Evolutionary conservation across 148 eudicot species (phyloP), one percentile per base, ranked within the genome.

Genomic region (Bassia scoparia): DNA sequence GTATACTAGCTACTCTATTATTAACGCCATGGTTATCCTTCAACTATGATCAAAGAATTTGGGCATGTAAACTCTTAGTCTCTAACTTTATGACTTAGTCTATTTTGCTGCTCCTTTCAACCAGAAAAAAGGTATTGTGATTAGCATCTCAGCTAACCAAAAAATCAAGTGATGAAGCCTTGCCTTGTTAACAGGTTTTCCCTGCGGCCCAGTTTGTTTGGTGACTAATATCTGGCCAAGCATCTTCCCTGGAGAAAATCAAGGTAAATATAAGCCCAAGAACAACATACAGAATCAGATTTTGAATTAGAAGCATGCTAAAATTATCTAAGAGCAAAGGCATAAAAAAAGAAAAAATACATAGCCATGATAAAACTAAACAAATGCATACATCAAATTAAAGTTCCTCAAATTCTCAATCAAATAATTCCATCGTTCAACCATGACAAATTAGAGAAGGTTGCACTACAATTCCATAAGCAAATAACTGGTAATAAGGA

Each of bases 141-240:
- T 21, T 62, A 59, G 15, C 14, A 67, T 67, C 12, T 7, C 30
- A 21, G 20, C 3, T 27, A 23, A 55, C 44, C 34, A 23, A 17
- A 9, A 37, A 71, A 69, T n/a, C 60, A 30, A 31, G 52, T 18
- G 37, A 30, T 9, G 49, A 59, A 37, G 30, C 35, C 81, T 61
- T 66, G 91, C 98, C 97, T 84, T 91, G 87, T 89, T 89, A 84
- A 89, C 97, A 85, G 89, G 75, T 83, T 91, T 95, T 27, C 99
- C 99, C 76, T 91, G 89, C 62, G 93, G 73, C 55, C 99, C 97
- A 76, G 93, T 88, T 85, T 95, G 97, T 74, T 95, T 95, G n/a
- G 99, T 95, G 41, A 95, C 99, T 77, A 95, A 88, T 69, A 86
- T 87, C 84, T 95, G 96, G 13, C 99, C 99, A 73, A 95, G 92